These are phyloP conservation scores for Kuraishia molischiana DNA, from an alignment of 805 yeast species.

Conservation along the genomic window DNA sequence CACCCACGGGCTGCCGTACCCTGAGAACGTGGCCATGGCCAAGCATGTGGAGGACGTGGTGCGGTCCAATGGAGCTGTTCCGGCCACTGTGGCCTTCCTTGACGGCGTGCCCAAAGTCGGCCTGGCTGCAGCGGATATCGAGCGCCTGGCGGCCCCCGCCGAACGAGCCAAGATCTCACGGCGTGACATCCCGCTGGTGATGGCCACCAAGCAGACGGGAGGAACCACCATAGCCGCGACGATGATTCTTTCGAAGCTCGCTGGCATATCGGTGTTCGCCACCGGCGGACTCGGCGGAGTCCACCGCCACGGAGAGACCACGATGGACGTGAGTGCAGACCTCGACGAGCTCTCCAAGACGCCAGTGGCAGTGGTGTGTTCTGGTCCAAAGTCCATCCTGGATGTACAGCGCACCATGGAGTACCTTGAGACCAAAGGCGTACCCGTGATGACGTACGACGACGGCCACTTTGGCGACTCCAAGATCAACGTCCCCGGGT, in stretches of 20 bases:
- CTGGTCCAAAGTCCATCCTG: conserved; percentile 82
- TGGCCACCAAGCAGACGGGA: conserved; percentile 57
- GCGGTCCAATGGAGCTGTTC: conserved; percentile 56
- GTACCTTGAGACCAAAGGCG: conserved; percentile 85
- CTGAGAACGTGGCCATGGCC: conserved; percentile 70
- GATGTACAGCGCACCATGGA: conserved; percentile 79
- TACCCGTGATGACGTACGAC: conserved; percentile 57
- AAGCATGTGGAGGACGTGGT: conserved; percentile 50
- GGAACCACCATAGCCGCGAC: conserved; percentile 91
- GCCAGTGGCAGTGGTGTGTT: conserved; percentile 83
- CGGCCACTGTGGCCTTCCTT: conserved; percentile 79
- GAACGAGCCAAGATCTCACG: conserved; percentile 59
- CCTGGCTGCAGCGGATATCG: conserved; percentile 34
- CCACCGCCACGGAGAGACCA: conserved; percentile 63
- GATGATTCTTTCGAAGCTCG: conserved; percentile 66
- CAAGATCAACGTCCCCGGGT: conserved; percentile 64
- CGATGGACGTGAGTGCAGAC: conserved; percentile 83
- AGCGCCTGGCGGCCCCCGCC: conserved; percentile 29
- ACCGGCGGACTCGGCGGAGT: conserved; percentile 95
- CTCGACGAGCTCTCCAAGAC: conserved; percentile 77
- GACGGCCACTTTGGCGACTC: conserved; percentile 24
- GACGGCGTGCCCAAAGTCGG: conserved; percentile 71
- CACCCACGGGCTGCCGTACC: conserved; percentile 84
- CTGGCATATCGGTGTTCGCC: conserved; percentile 79
- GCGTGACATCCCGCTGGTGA: conserved; percentile 66